Base-by-base conservation (phyloP, 2,329 filamentous ascomycete species). In the Sphaerulina vaccinii region DNA sequence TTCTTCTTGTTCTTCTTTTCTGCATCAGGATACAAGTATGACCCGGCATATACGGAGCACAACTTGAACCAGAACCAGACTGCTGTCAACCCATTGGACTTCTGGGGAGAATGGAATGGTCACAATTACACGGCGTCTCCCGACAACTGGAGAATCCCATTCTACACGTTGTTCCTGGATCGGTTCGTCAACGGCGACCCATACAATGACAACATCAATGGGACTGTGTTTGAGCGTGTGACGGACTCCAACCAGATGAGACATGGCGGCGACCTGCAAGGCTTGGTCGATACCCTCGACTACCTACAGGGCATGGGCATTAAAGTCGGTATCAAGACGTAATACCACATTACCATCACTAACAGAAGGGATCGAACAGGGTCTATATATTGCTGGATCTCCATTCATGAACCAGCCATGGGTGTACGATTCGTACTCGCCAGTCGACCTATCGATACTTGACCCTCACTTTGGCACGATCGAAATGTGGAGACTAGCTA, bases 151-250 rank as follows among this genome's bases (percentile, higher is more conserved):
- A 74, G 82, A 32, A 77, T 85, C 54, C 82, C 82, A 0, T 79
- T 83, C 62, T 85, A 85, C 60, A 82, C 80, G 1, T 66, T 85
- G 24, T 84, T 84, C 61, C 68, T 84, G 11, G 83, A 86, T 62
- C 73, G 81, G 51, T 85, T 80, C 60, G 81, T 83, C 39, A 85
- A 86, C 60, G 83, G 82, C 15, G 79, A 85, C 59, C 82, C 83
- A 6, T 73, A 72, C 2, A 86, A 86, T 62, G 82, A 86, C 62
- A 81, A 85, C 62, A 50, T 51, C 40, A 85, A 86, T 64, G 77
- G 74, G 3, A 85, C 81, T 1, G 56, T 73, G 2, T 85, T 79
- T 65, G 83, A 86, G 62, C 80, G 82, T 65, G 82, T 85, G 62
- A 65, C 77, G 45, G 75, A 75, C 57, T 79, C 80, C 74, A 58